Evolutionary conservation across 1,139 yeast genomes (phyloP), one percentile per base, ranked within the genome.

Genomic region (Suhomyces terraborum): DNA sequence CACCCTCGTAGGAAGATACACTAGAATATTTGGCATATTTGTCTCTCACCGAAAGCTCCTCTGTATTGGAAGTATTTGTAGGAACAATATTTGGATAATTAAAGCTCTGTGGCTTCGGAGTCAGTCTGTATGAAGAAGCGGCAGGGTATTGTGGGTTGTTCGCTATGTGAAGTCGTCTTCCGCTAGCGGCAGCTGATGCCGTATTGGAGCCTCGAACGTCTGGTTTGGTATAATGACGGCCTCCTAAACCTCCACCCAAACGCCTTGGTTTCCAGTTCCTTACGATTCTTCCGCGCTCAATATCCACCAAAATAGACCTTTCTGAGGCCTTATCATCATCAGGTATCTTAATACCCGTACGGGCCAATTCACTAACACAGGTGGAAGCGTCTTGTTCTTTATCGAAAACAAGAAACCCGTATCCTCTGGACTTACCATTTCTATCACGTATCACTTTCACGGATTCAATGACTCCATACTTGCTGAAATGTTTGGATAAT

Each of bases 261-360:
- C 86, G 62, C 51, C 91, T 64, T 0, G 98, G 98, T 46, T 76
- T 77, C 95, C 96, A 93, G 48, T 75, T 76, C 45, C 85, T 76
- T 10, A 81, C 79, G 0, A 85, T 66, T 25, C 97, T 66, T 1
- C 95, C 95, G 41, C 97, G 68, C 56, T 89, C 98, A 21, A 83
- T 80, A 59, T 93, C 98, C 1, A 86, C 88, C 17, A 88, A 62
- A 4, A 85, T 71, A 5, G 75, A 27, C 34, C 30, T 25, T 22
- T 24, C 29, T 73, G 43, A 22, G 7, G 34, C 35, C 8, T 43
- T 43, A 8, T 41, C 42, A n/a, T 47, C 49, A 6, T 38, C 49
- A 1, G 53, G 56, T 4, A 69, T 51, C 31, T 62, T 62, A n/a
- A 72, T 42, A 0, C 78, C 77, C 19, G 79, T 59, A 1, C 88